Conservation (phyloP, 331 rosid species). For the Prunus yedoensis region DNA sequence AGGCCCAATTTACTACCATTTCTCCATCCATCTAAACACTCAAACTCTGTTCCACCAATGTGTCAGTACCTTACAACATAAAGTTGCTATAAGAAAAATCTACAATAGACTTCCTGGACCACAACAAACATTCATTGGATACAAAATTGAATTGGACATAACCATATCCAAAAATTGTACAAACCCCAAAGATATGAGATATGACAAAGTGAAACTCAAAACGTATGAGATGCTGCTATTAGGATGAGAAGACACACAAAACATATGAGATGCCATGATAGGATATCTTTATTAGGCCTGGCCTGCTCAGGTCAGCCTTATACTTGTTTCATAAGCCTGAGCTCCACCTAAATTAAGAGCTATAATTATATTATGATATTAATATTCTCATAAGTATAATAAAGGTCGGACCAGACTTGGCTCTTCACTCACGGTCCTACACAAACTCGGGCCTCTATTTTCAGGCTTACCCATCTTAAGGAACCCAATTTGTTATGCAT, state of each 20-base stretch:
- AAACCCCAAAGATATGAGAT: too few relatives aligned
- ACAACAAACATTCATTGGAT: too few relatives aligned
- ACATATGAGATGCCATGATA: background rate
- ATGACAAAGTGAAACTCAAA: too few relatives aligned
- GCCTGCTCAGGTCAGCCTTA: background rate
- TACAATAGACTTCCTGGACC: background rate
- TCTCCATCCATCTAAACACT: background rate
- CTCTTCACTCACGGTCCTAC: background rate
- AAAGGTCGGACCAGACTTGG: background rate
- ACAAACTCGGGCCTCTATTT: background rate
- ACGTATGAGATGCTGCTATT: too few relatives aligned
- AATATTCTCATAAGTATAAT: too few relatives aligned
- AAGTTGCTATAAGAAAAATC: background rate
- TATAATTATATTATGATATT: too few relatives aligned
- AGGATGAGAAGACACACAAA: too few relatives aligned
- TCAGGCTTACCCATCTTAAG: background rate
- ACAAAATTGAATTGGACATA: too few relatives aligned
- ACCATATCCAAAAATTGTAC: too few relatives aligned
- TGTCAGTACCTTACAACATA: background rate
- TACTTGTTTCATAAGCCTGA: too few relatives aligned
- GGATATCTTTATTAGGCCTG: background rate
- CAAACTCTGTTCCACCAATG: background rate
- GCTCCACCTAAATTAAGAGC: background rate
- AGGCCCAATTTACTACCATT: background rate
- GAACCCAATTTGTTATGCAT: background rate